phyloP scores from a whole-genome alignment of 2,329 filamentous ascomycete species.

The Phaeosphaeriaceae sp. region DNA sequence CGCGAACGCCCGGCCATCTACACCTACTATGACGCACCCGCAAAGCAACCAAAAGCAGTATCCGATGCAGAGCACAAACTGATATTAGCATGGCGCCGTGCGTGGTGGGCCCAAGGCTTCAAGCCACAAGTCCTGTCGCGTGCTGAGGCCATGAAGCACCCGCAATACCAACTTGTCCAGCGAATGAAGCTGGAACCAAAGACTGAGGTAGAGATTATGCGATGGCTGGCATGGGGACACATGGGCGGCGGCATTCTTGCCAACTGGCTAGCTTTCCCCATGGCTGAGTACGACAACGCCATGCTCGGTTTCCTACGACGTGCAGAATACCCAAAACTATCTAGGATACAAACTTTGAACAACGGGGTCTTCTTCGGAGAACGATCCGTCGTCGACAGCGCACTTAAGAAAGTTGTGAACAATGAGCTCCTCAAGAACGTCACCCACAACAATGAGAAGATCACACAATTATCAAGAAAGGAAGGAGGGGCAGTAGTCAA shows the following conservation, averaged over 20 bases:
- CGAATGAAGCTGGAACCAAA: constrained; percentile 44
- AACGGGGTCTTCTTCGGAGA: constrained; percentile 76
- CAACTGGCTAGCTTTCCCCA: constrained; percentile 82
- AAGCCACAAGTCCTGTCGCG: constrained; percentile 79
- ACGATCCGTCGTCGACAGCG: constrained; percentile 56
- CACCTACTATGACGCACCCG: constrained; percentile 82
- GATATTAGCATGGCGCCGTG: constrained; percentile 84
- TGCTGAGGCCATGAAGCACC: constrained; percentile 82
- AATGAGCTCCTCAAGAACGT: constrained; percentile 60
- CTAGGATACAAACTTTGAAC: constrained; percentile 74
- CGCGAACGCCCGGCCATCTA: constrained; percentile 76
- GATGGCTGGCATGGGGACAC: constrained; percentile 91
- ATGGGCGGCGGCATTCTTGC: constrained; percentile 85
- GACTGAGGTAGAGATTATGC: constrained; percentile 67
- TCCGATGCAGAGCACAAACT: constrained; percentile 78
- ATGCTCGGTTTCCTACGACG: constrained; percentile 75
- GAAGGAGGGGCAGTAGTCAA: constrained; percentile 68
- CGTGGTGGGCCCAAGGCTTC: constrained; percentile 96
- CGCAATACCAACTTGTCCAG: constrained; percentile 75
- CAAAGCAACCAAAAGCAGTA: constrained; percentile 66
- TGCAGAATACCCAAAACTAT: constrained; percentile 75
- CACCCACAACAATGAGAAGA: constrained; percentile 65
- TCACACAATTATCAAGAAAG: constrained; percentile 60
- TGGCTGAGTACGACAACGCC: constrained; percentile 75
- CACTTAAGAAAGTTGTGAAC: constrained; percentile 50